phyloP scores from a whole-genome alignment of 768 basidiomycete genomes.

The Mycena galericulata region DNA sequence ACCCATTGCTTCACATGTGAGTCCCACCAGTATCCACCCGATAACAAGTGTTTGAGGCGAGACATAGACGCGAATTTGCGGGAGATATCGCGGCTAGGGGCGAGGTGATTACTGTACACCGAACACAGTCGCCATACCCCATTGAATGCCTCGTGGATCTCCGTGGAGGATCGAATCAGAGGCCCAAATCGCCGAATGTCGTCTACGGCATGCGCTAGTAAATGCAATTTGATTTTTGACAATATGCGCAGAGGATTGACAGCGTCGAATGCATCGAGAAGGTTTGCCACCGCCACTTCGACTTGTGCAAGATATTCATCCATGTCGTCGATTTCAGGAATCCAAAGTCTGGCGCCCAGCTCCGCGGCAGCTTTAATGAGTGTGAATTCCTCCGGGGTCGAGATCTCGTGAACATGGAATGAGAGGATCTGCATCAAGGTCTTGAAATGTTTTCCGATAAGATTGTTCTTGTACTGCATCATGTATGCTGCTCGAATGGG shows the following conservation, averaged over 20 bases:
- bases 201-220: slow-evolving; percentile 43
- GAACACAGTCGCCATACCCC: slow-evolving; percentile 50
- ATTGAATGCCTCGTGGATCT: slow-evolving; percentile 54
- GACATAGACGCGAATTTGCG: slow-evolving; percentile 40
- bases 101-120: slow-evolving; percentile 49
- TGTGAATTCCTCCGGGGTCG: slow-evolving; percentile 6
- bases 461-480: no score
- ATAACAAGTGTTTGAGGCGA: no score
- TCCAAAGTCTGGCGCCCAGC: no score
- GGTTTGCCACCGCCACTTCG: slow-evolving; percentile 8
- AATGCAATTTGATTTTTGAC: slow-evolving; percentile 47
- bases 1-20: no score
- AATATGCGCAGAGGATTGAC: slow-evolving; percentile 45
- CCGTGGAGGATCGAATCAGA: slow-evolving; percentile 47
- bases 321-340: slow-evolving; percentile 34
- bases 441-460: slow-evolving; percentile 42
- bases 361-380: slow-evolving; percentile 32
- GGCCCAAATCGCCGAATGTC: slow-evolving; percentile 51
- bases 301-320: slow-evolving; percentile 22
- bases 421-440: slow-evolving; percentile 32
- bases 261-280: slow-evolving; percentile 35
- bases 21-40: no score
- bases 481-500: no score
- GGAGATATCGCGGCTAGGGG: slow-evolving; percentile 52
- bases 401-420: slow-evolving; percentile 23